Percentiles rank a stretch among this genome's conserved stretches.
These are phyloP conservation scores for Peniophora sp. DNA, from an alignment of 1,284 basidiomycete species.

Conservation along the genomic window DNA sequence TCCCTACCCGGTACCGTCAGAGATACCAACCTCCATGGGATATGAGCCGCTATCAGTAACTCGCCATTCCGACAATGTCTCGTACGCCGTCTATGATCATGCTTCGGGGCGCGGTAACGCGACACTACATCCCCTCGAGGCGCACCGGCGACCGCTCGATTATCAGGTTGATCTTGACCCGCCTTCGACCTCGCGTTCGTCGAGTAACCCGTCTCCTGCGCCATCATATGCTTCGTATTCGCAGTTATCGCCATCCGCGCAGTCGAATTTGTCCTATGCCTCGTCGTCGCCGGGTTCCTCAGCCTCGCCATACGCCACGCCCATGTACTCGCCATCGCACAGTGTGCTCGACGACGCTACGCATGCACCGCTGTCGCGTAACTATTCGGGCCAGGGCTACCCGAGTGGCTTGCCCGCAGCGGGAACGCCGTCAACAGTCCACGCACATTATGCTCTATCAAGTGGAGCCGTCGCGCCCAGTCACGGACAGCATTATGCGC, in stretches of 20 bases:
- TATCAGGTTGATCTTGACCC: background rate
- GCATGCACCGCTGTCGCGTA: background rate
- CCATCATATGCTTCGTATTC: constrained; percentile 6
- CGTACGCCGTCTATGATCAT: background rate
- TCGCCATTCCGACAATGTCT: background rate
- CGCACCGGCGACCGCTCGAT: constrained; percentile 1
- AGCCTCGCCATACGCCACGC: background rate
- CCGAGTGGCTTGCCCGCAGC: too few species aligned
- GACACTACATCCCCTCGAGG: background rate
- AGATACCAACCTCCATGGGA: background rate
- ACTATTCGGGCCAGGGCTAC: too few species aligned
- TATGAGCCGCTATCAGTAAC: background rate
- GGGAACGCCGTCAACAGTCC: too few species aligned
- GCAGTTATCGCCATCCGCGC: background rate
- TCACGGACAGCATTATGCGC: too few species aligned
- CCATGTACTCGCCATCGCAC: background rate
- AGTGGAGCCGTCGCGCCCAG: too few species aligned
- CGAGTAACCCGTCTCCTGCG: background rate
- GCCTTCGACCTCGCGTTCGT: background rate
- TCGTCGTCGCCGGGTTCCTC: background rate
- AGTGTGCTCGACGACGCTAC: background rate
- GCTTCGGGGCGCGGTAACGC: background rate
- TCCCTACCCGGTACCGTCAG: background rate
- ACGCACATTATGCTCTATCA: too few species aligned
- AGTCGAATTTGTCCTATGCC: background rate